These are phyloP conservation scores for Mycena olivaceomarginata DNA, from an alignment of 768 basidiomycete species.

Conservation along the genomic window DNA sequence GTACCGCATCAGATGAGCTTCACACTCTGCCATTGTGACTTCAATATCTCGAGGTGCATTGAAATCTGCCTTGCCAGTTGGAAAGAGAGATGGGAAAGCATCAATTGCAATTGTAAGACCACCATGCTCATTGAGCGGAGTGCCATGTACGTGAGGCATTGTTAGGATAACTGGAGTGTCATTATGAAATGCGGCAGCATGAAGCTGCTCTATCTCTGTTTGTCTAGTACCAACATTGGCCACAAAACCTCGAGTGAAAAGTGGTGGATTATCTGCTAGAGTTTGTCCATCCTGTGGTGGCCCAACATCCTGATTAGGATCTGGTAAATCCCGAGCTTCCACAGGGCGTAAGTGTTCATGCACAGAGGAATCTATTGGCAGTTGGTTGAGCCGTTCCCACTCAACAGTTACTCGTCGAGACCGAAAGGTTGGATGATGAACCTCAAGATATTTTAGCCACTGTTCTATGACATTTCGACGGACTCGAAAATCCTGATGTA, in stretches of 20 bases:
- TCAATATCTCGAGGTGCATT: neutral
- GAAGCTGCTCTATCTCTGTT: constrained; percentile 42
- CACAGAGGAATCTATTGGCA: constrained; percentile 17
- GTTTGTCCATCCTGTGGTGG: constrained; percentile 31
- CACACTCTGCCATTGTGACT: constrained; percentile 44
- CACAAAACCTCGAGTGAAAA: constrained; percentile 23
- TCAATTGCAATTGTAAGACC: constrained; percentile 30
- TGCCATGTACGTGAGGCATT: neutral
- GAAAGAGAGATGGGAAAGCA: constrained; percentile 51
- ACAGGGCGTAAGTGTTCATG: neutral
- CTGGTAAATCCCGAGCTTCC: neutral
- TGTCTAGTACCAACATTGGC: constrained; percentile 14
- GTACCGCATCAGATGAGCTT: constrained; percentile 43
- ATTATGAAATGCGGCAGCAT: constrained; percentile 26
- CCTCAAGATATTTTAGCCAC: constrained; percentile 25
- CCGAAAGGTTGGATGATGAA: constrained; percentile 18
- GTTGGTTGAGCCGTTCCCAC: neutral
- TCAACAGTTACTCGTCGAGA: neutral
- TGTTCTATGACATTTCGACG: neutral
- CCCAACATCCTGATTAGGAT: neutral
- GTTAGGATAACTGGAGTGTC: constrained; percentile 17
- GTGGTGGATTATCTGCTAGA: neutral
- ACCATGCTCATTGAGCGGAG: constrained; percentile 6
- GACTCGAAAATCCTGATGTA: constrained; percentile 20
- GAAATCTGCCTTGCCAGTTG: constrained; percentile 46